Percentiles rank a stretch among this genome's conserved stretches.
Conservation (phyloP, 345 rosid species). For the Adansonia digitata region DNA sequence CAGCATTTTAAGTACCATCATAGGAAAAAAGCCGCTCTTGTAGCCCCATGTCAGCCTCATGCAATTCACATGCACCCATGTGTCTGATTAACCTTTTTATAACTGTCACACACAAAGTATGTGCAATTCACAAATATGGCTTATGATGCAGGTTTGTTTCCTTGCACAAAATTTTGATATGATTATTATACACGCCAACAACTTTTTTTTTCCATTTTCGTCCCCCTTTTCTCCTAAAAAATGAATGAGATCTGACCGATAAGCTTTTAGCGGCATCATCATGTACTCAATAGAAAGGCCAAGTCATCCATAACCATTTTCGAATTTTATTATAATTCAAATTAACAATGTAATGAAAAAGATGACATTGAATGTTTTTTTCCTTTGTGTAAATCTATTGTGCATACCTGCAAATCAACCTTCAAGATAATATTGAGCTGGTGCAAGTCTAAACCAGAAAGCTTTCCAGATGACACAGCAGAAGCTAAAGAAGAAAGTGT, state of each 20-base stretch:
- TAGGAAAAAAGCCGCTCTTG: background rate
- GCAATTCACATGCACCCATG: background rate
- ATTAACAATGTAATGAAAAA: constrained; percentile 3
- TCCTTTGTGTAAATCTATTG: background rate
- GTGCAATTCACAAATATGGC: background rate
- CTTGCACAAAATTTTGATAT: background rate
- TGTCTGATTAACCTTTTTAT: background rate
- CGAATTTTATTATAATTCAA: background rate
- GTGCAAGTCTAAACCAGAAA: constrained; percentile 90
- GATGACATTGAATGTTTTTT: background rate
- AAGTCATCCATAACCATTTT: too few relatives aligned
- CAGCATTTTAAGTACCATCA: background rate
- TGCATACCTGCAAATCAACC: constrained; percentile 88
- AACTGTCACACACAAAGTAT: background rate
- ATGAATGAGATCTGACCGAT: background rate
- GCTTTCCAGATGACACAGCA: constrained; percentile 74
- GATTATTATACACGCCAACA: background rate
- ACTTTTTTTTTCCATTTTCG: background rate
- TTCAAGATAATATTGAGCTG: constrained; percentile 86
- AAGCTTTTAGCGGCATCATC: background rate
- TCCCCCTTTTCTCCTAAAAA: background rate
- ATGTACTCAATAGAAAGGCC: background rate
- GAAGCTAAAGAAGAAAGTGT: constrained; percentile 96
- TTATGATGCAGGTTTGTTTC: background rate
- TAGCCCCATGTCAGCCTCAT: background rate